Conservation (phyloP, 83 land plant genomes). For the Isoetes engelmannii region DNA sequence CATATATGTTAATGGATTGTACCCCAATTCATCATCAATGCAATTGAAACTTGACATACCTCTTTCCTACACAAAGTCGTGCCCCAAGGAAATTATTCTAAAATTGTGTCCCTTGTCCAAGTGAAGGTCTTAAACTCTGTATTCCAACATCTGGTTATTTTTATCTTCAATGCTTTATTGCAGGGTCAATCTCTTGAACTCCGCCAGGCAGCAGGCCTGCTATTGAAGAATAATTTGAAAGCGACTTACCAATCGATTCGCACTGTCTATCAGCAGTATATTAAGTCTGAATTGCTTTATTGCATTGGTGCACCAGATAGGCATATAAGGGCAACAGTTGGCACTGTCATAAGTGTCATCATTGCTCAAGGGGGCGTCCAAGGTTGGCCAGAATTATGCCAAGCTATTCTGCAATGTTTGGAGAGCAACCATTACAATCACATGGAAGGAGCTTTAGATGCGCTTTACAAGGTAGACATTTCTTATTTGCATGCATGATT, state of each 20-base stretch:
- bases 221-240: slow-evolving; percentile 76
- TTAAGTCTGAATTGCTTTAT: slow-evolving; percentile 76
- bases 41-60: no score
- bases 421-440: slow-evolving; percentile 89
- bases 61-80: no score
- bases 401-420: slow-evolving; percentile 69
- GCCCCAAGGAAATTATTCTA: no score
- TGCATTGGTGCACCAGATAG: slow-evolving; percentile 76
- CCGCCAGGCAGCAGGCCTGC: slow-evolving; percentile 88
- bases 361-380: slow-evolving; percentile 56
- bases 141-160: neutral
- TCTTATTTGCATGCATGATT: neutral
- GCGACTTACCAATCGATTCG: slow-evolving; percentile 39
- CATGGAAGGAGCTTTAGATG: slow-evolving; percentile 97
- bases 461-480: slow-evolving; percentile 70
- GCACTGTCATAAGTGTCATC: slow-evolving; percentile 77
- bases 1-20: no score
- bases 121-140: neutral
- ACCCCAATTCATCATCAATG: no score
- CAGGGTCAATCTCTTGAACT: slow-evolving; percentile 76
- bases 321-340: slow-evolving; percentile 80
- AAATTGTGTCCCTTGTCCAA: neutral
- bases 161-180: neutral
- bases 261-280: slow-evolving; percentile 61
- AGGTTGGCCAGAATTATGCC: slow-evolving; percentile 88